phyloP scores from a whole-genome alignment of 2,329 filamentous ascomycete genomes.

The Fusarium sp. region DNA sequence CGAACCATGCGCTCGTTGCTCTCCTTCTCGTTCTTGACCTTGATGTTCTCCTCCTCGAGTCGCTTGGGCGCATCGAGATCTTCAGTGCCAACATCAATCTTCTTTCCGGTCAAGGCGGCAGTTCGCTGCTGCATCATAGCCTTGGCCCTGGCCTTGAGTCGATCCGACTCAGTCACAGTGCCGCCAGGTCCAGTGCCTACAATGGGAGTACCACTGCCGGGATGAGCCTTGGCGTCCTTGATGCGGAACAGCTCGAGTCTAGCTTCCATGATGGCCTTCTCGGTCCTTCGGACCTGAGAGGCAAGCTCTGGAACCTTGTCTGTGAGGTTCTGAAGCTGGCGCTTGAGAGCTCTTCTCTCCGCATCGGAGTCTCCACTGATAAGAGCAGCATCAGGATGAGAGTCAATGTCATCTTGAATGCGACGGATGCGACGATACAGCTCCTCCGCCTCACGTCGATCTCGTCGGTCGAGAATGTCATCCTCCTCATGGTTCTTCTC shows the following conservation, averaged over 20 bases:
- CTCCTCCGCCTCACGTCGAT: constrained; percentile 92
- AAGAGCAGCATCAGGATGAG: constrained; percentile 81
- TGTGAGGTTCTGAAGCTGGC: constrained; percentile 88
- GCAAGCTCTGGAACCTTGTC: constrained; percentile 93
- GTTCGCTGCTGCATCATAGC: constrained; percentile 99
- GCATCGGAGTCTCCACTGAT: constrained; percentile 84
- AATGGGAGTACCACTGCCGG: constrained; percentile 81
- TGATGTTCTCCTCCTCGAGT: constrained; percentile 87
- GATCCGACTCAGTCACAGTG: constrained; percentile 89
- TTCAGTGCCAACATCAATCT: constrained; percentile 75
- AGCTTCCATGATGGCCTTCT: constrained; percentile 92
- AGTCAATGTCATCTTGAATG: constrained; percentile 94
- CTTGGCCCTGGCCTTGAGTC: constrained; percentile 93
- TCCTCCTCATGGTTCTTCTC: constrained; percentile 92
- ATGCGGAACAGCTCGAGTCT: constrained; percentile 92
- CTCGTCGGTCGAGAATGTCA: constrained; percentile 88
- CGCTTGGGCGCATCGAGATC: constrained; percentile 84
- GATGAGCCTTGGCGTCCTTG: constrained; percentile 92
- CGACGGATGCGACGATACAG: constrained; percentile 92
- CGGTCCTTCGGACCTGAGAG: constrained; percentile 89
- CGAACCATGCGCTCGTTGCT: constrained; percentile 96
- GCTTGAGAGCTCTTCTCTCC: constrained; percentile 85
- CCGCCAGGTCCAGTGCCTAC: constrained; percentile 95
- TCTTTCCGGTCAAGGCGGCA: constrained; percentile 89
- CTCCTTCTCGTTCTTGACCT: constrained; percentile 85